phyloP scores from a whole-genome alignment of 106 monocot genomes.

The Cymbidium sinense region DNA sequence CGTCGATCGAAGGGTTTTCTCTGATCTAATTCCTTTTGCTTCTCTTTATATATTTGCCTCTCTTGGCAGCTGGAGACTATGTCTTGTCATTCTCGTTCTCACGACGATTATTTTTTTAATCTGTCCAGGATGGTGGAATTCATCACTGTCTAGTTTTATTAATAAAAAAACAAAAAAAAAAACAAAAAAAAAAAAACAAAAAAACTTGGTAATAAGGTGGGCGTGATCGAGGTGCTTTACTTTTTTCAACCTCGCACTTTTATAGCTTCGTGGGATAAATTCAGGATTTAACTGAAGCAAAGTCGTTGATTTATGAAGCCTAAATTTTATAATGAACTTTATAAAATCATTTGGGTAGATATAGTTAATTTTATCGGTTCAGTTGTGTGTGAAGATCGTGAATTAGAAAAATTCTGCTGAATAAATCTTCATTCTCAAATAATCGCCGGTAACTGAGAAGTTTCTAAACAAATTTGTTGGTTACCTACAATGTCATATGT shows the following conservation, averaged over 20 bases:
- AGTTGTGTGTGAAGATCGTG: no score
- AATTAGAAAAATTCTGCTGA: no score
- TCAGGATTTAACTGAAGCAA: no score
- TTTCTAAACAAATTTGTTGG: neutral
- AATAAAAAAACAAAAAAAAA: no score
- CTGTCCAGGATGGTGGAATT: neutral
- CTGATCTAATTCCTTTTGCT: neutral
- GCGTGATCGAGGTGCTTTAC: neutral
- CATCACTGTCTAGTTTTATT: neutral
- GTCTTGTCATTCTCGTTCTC: neutral
- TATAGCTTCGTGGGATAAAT: no score
- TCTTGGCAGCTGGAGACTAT: neutral
- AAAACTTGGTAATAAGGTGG: neutral
- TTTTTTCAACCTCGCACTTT: no score
- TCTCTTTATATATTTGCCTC: neutral
- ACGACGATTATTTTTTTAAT: neutral
- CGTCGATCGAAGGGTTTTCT: slow-evolving; percentile 41
- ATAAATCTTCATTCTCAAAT: neutral
- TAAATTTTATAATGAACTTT: no score
- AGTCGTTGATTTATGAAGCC: no score
- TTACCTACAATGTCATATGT: neutral
- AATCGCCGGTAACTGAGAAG: neutral
- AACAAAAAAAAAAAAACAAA: no score
- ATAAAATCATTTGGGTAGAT: neutral
- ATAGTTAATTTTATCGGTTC: neutral